Conservation (phyloP, 768 basidiomycete genomes). For the Roridomyces roridus region DNA sequence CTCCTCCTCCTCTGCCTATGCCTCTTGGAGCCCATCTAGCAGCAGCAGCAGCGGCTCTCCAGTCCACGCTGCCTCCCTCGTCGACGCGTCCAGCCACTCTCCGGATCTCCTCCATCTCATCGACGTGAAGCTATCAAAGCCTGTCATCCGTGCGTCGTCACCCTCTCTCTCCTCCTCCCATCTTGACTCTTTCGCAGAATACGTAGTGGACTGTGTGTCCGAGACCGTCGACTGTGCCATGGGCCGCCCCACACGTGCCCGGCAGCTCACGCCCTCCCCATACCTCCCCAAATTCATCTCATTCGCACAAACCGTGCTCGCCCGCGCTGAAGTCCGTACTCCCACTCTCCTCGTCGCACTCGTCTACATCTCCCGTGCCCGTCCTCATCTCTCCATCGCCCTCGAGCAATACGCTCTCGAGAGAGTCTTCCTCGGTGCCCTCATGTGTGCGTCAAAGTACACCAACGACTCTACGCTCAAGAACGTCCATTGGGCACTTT, state of each 20-base stretch:
- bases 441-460: slow-evolving; percentile 90
- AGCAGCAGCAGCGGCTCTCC: slow-evolving; percentile 2
- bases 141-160: slow-evolving; percentile 64
- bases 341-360: slow-evolving; percentile 73
- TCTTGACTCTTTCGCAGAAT: slow-evolving; percentile 51
- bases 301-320: slow-evolving; percentile 71
- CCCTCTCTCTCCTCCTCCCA: background rate
- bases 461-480: slow-evolving; percentile 89
- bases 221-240: slow-evolving; percentile 82
- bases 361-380: slow-evolving; percentile 79
- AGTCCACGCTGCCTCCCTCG: slow-evolving; percentile 42
- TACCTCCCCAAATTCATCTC: slow-evolving; percentile 63
- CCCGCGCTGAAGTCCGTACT: slow-evolving; percentile 74
- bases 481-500: slow-evolving; percentile 89
- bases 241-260: slow-evolving; percentile 47
- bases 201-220: slow-evolving; percentile 69
- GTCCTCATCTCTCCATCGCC: slow-evolving; percentile 81
- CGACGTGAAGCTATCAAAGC: slow-evolving; percentile 64
- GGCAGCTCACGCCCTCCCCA: slow-evolving; percentile 48
- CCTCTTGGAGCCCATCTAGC: background rate
- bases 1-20: background rate
- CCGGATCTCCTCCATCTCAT: slow-evolving; percentile 73
- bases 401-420: slow-evolving; percentile 88
- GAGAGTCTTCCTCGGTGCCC: slow-evolving; percentile 89
- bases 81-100: slow-evolving; percentile 67